Conservation (phyloP, 163 green algal genomes). For the Scenedesmus sp. region DNA sequence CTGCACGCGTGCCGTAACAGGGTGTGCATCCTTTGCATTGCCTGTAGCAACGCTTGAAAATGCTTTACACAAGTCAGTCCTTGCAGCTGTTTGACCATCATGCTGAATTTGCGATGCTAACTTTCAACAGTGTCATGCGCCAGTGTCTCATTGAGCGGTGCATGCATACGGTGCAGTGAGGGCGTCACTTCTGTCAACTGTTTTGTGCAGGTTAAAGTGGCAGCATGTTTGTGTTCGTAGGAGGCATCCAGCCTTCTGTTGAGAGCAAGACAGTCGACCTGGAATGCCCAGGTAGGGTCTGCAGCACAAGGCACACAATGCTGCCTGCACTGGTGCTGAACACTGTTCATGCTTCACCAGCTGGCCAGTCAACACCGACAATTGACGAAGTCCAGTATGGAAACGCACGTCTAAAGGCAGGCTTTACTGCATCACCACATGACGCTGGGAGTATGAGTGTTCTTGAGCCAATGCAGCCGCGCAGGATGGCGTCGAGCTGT, state of each 20-base stretch:
- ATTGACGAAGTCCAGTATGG: no score
- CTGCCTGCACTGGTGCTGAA: not conserved
- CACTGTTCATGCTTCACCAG: not conserved
- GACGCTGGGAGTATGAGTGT: no score
- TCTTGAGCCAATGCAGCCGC: no score
- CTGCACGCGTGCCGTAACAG: not conserved
- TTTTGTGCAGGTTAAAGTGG: not conserved
- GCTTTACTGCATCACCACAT: no score
- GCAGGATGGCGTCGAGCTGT: not conserved
- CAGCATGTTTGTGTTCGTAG: conserved; percentile 33
- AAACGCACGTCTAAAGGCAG: no score
- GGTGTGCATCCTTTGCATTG: not conserved
- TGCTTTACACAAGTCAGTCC: not conserved
- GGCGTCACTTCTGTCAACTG: not conserved
- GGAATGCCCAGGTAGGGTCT: conserved; percentile 1
- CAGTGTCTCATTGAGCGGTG: no score
- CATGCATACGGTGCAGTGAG: not conserved
- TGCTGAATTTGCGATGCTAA: no score
- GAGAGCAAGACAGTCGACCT: not conserved
- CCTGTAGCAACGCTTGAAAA: not conserved
- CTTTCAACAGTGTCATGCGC: no score
- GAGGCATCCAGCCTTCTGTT: conserved; percentile 4
- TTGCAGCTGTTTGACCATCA: no score
- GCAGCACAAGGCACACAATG: not conserved
- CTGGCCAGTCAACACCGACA: no score